phyloP scores from a whole-genome alignment of 768 basidiomycete species.

The Gyrodon lividus region DNA sequence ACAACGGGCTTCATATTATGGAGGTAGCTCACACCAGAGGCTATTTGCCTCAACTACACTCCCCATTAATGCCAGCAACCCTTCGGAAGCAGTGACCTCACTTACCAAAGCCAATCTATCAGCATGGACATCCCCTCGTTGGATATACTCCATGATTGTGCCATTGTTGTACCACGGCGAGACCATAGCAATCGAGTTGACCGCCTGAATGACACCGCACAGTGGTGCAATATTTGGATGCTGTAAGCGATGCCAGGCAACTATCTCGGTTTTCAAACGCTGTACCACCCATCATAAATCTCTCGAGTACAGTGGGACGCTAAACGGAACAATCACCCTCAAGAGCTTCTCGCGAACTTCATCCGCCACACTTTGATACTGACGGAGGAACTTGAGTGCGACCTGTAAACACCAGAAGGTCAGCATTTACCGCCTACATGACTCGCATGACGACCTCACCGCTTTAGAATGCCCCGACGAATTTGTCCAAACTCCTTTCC shows the following conservation, averaged over 20 bases:
- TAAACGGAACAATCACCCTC: constrained; percentile 34
- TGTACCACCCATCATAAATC: constrained; percentile 19
- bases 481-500: constrained; percentile 57
- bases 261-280: constrained; percentile 56
- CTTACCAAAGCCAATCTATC: constrained; percentile 51
- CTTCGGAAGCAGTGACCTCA: neutral
- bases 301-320: neutral
- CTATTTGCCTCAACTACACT: constrained; percentile 49
- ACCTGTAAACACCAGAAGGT: constrained; percentile 35
- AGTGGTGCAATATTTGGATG: constrained; percentile 56
- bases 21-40: constrained; percentile 56
- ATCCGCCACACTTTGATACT: constrained; percentile 45
- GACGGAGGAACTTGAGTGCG: constrained; percentile 56
- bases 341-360: constrained; percentile 52
- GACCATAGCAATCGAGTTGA: constrained; percentile 58
- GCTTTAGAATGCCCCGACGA: constrained; percentile 34
- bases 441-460: constrained; percentile 13
- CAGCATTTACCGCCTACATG: neutral
- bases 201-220: constrained; percentile 52
- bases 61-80: neutral
- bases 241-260: constrained; percentile 56
- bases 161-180: constrained; percentile 66
- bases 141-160: constrained; percentile 50
- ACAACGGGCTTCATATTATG: constrained; percentile 54
- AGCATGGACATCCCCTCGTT: constrained; percentile 36